Base-by-base conservation (phyloP, 2,329 filamentous ascomycete genomes). In the Penicillium fuscoglaucum region DNA sequence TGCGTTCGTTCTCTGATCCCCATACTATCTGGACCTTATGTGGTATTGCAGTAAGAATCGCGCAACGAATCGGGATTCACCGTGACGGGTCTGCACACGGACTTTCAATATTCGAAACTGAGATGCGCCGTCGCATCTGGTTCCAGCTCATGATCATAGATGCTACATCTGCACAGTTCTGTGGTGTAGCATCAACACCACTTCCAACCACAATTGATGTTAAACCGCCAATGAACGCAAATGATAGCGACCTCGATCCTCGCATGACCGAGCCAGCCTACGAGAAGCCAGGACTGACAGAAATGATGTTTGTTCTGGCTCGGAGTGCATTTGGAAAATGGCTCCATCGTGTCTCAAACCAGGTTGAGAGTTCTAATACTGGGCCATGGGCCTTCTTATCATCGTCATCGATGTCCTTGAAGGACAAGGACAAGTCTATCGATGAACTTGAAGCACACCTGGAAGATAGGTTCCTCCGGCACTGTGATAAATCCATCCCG, bases 21-120 rank as follows among this genome's bases (percentile, higher is more conserved):
- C 78, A 81, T 47, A 79, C 79, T 0, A 78, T 81, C 49, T 85
- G 81, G 81, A 79, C 81, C 47, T 70, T 84, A 33, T 78, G 76
- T 8, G 80, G 80, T 1, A 69, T 80, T 28, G 79, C 78, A 7
- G 66, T 77, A 8, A 74, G 80, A 2, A 78, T 82, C 15, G 79
- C 73, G 6, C 79, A 82, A 61, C 74, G 78, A 7, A 77, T 81
- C 37, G 80, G 81, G 1, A 68, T 83, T 8, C 80, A 83, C 60
- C 72, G 79, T 17, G 82, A 84, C 65, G 78, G 78, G 0, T 73
- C 74, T 19, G 66, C 65, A 6, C 72, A 81, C n/a, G 78, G 78
- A 2, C 68, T 83, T 12, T 74, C 75, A 15, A 65, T 76, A 24
- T 82, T 81, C 51, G 79, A 82, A 26, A 74, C 75, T 4, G 79